Evolutionary conservation across 108 stramenopile species (phyloP).

Genomic region (Cyclostephanos invisitatus): DNA sequence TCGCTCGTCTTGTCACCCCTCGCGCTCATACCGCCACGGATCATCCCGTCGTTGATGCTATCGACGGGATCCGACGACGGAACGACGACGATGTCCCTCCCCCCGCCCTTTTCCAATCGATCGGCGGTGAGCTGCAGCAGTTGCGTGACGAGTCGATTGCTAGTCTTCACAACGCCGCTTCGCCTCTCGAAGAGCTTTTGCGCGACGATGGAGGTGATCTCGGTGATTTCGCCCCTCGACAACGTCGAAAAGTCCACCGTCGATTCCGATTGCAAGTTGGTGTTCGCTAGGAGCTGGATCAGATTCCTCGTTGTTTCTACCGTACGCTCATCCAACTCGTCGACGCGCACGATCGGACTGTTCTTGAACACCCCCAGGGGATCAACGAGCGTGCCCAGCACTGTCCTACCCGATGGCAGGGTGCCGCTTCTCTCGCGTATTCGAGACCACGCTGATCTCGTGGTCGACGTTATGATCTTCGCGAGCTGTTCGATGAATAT

Average conservation of each 20-base stretch:
- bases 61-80: constrained; percentile 19
- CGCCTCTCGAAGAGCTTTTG: constrained; percentile 78
- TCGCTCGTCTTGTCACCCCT: constrained; percentile 29
- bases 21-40: constrained; percentile 16
- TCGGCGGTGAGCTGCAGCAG: constrained; percentile 73
- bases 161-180: constrained; percentile 62
- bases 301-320: constrained; percentile 79
- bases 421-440: constrained; percentile 67
- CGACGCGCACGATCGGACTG: constrained; percentile 69
- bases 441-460: constrained; percentile 66
- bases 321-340: constrained; percentile 69
- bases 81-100: constrained; percentile 48
- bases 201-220: constrained; percentile 63
- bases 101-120: constrained; percentile 60
- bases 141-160: constrained; percentile 67
- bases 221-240: constrained; percentile 56
- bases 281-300: constrained; percentile 45
- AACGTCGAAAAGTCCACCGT: constrained; percentile 61
- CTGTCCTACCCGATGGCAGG: constrained; percentile 70
- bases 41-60: constrained; percentile 24
- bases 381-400: constrained; percentile 81
- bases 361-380: constrained; percentile 84
- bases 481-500: constrained; percentile 85
- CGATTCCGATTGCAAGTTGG: constrained; percentile 13
- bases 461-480: constrained; percentile 72